phyloP scores from a whole-genome alignment of 768 basidiomycete species.

The Gymnopilus dilepis region DNA sequence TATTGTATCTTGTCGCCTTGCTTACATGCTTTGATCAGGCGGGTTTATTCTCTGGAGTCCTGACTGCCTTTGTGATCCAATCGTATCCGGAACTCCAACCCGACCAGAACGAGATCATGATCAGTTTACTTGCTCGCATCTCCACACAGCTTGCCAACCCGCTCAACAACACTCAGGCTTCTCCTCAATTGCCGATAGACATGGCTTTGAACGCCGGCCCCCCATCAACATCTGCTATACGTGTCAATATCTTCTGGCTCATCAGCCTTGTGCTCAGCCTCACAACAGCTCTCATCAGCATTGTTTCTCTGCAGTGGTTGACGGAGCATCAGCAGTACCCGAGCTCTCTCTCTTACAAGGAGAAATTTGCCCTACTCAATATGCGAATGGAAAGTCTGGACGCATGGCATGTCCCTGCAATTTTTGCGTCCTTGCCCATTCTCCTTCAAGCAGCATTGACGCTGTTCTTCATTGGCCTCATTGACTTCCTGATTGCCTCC shows the following conservation, averaged over 20 bases:
- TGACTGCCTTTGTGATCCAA: neutral
- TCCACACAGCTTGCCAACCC: neutral
- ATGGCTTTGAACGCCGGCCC: neutral
- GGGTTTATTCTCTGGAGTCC: constrained; percentile 3
- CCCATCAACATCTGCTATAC: constrained; percentile 2
- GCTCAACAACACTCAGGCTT: neutral
- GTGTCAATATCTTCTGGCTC: constrained; percentile 23
- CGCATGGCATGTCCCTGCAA: constrained; percentile 31
- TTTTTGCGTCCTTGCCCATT: constrained; percentile 31
- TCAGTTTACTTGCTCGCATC: neutral
- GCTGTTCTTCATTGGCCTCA: constrained; percentile 33
- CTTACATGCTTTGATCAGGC: neutral
- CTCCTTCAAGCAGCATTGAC: constrained; percentile 33
- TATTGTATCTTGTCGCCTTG: neutral
- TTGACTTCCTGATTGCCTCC: constrained; percentile 29
- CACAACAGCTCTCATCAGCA: constrained; percentile 19
- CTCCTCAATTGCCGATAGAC: neutral
- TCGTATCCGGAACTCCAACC: constrained; percentile 1
- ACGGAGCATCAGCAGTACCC: constrained; percentile 18
- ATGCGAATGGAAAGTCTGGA: constrained; percentile 31
- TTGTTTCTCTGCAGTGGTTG: constrained; percentile 22
- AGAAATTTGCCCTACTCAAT: constrained; percentile 22
- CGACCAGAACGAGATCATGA: neutral
- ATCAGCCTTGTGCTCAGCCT: constrained; percentile 22
- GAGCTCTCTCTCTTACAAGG: constrained; percentile 8